Conservation (phyloP, 768 basidiomycete species). For the Grammothele lineata region DNA sequence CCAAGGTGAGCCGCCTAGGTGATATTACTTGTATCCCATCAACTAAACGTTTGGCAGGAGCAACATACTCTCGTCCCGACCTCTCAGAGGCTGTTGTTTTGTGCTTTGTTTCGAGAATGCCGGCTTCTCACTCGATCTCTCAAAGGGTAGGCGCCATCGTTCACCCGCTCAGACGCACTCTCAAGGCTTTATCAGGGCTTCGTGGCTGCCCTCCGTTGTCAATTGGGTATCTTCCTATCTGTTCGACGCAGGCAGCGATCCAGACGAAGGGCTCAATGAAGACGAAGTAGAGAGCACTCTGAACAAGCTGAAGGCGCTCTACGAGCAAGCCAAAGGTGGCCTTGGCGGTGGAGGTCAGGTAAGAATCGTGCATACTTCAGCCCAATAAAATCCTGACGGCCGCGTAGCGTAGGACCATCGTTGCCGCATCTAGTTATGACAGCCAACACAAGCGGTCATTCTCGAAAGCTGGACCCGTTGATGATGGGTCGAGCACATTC, state of each 20-base stretch:
- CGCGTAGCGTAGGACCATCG: no score
- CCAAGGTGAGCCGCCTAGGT: conserved; percentile 42
- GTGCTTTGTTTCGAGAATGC: conserved; percentile 59
- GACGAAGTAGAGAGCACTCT: conserved; percentile 40
- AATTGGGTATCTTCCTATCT: conserved; percentile 30
- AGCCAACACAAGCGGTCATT: no score
- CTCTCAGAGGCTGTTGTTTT: conserved; percentile 57
- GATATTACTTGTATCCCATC: no score
- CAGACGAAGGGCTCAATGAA: conserved; percentile 8
- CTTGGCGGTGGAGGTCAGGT: conserved; percentile 43
- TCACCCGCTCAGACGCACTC: not conserved
- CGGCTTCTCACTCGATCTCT: conserved; percentile 58
- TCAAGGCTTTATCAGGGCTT: conserved; percentile 16
- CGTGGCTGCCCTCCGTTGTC: conserved; percentile 18
- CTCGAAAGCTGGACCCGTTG: conserved; percentile 1
- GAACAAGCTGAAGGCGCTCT: conserved; percentile 44
- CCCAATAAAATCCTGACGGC: no score
- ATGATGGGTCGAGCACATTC: conserved; percentile 4
- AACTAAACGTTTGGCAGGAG: conserved; percentile 43
- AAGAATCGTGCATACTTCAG: no score
- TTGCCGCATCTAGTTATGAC: no score
- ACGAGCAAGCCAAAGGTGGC: conserved; percentile 46
- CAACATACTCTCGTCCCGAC: conserved; percentile 43
- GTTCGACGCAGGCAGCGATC: conserved; percentile 35
- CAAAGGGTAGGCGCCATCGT: conserved; percentile 44